Percentiles rank a stretch among this genome's conserved stretches.
phyloP scores from a whole-genome alignment of 441 rosid genomes.

The Jatropha podagrica region DNA sequence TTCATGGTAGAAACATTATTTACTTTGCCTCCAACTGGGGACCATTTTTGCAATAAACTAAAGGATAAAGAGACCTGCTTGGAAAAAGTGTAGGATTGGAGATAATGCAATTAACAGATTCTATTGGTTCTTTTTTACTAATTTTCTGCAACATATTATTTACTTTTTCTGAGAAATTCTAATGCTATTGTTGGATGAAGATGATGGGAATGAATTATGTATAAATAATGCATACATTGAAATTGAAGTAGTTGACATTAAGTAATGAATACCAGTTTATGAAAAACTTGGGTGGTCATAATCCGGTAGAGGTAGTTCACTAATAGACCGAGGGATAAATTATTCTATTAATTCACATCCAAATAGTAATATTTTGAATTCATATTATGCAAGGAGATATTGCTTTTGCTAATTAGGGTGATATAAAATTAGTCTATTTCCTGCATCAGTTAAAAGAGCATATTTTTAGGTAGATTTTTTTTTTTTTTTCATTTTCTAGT shows the following conservation, averaged over 20 bases:
- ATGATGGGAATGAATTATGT: not conserved
- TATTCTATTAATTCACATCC: too few species aligned
- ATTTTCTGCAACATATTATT: not conserved
- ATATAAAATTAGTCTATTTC: too few species aligned
- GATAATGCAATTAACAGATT: not conserved
- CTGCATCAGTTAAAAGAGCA: not conserved
- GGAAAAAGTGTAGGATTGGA: not conserved
- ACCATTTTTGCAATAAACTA: conserved; percentile 11
- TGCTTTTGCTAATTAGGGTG: too few species aligned
- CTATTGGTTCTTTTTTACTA: not conserved
- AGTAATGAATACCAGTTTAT: too few species aligned
- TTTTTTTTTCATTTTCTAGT: too few species aligned
- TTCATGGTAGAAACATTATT: conserved; percentile 19
- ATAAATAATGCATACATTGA: not conserved
- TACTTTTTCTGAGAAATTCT: not conserved
- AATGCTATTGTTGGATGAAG: not conserved
- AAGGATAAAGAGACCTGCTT: not conserved
- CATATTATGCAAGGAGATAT: too few species aligned
- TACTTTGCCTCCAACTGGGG: conserved; percentile 9
- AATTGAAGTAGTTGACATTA: not conserved
- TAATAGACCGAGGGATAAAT: too few species aligned
- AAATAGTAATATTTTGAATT: too few species aligned
- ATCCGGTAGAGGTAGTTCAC: too few species aligned
- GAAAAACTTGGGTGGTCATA: not conserved
- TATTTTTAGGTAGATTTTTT: not conserved